Percentiles rank a stretch among this genome's conserved stretches.
Conservation (phyloP, 2,329 filamentous ascomycete genomes). For the Alternaria infectoria region DNA sequence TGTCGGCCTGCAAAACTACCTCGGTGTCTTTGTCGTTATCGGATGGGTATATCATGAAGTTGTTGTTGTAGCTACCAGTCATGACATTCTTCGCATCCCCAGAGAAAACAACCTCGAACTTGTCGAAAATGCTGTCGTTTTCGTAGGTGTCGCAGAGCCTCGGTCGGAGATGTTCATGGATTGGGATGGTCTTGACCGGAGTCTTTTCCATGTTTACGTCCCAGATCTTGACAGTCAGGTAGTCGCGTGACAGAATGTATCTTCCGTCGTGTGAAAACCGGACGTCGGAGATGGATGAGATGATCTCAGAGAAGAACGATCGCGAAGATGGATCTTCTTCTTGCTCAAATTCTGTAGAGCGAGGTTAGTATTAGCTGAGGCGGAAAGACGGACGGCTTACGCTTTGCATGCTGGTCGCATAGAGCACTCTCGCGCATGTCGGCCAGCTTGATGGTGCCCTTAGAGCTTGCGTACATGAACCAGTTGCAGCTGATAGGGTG, state of each 20-base stretch:
- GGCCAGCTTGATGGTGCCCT: conserved; percentile 97
- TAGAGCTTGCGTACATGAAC: conserved; percentile 99
- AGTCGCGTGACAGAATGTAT: conserved; percentile 97
- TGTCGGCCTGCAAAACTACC: conserved; percentile 96
- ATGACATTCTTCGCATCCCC: conserved; percentile 98
- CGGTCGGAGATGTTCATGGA: conserved; percentile 94
- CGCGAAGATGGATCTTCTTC: conserved; percentile 96
- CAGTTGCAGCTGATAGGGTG: conserved; percentile 97
- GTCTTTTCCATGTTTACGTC: conserved; percentile 99
- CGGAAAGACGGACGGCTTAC: conserved; percentile 63
- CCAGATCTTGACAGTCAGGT: conserved; percentile 99
- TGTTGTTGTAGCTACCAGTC: conserved; percentile 99
- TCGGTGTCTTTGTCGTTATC: conserved; percentile 96
- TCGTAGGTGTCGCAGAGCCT: conserved; percentile 97
- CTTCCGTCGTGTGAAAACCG: conserved; percentile 95
- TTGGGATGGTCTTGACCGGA: conserved; percentile 97
- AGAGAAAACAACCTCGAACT: conserved; percentile 99
- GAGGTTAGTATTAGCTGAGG: conserved; percentile 8
- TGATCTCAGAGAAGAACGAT: conserved; percentile 99
- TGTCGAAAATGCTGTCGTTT: conserved; percentile 99
- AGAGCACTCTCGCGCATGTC: conserved; percentile 98
- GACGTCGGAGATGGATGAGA: conserved; percentile 98
- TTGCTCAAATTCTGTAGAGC: conserved; percentile 85
- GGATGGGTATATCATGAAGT: conserved; percentile 99
- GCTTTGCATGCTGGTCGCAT: conserved; percentile 93